phyloP scores from a whole-genome alignment of 73 alveolate genomes.

The Tetrahymena malaccensis region DNA sequence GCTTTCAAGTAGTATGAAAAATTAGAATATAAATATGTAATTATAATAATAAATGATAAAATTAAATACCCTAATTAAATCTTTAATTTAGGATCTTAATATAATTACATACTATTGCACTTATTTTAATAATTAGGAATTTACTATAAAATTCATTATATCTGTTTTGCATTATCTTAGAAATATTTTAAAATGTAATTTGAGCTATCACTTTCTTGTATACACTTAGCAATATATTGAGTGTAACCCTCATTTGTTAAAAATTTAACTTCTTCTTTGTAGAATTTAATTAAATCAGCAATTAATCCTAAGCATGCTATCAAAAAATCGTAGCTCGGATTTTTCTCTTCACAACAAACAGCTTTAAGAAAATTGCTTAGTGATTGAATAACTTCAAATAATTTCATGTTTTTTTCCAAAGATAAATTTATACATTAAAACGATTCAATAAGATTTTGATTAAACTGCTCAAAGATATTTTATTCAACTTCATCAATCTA shows the following conservation, averaged over 20 bases:
- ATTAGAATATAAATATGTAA: no score
- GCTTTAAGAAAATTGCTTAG: background rate
- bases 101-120: no score
- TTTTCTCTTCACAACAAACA: background rate
- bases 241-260: background rate
- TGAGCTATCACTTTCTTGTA: background rate
- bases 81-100: no score
- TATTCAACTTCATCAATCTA: background rate
- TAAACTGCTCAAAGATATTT: background rate
- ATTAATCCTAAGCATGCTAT: background rate
- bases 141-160: background rate
- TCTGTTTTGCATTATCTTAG: background rate
- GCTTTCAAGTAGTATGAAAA: no score
- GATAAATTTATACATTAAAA: background rate
- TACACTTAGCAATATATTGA: background rate
- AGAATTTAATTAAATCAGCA: background rate
- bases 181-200: no score
- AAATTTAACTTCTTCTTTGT: background rate
- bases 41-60: no score
- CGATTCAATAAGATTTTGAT: background rate
- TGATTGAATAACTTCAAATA: background rate
- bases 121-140: no score
- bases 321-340: background rate
- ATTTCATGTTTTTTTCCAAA: background rate
- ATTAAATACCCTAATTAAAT: no score